These are phyloP conservation scores for Leccinum imitatum DNA, from an alignment of 768 basidiomycete genomes.

Conservation along the genomic window DNA sequence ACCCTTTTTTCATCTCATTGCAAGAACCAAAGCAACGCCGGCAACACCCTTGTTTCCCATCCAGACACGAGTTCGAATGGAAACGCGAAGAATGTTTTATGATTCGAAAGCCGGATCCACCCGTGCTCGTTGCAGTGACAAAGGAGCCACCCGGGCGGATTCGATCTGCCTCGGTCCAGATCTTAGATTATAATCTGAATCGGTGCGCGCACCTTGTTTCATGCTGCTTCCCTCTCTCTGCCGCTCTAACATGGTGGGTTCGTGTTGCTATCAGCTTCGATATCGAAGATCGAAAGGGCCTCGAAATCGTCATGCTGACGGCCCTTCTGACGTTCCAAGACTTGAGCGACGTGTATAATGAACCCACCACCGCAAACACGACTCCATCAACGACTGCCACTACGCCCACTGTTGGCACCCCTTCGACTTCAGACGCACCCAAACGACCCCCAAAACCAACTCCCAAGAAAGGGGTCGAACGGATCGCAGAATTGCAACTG, in stretches of 20 bases:
- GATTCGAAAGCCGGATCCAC: constrained; percentile 82
- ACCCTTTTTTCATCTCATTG: background rate
- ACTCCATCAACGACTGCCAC: background rate
- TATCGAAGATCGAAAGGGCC: constrained; percentile 79
- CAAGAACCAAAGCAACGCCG: constrained; percentile 45
- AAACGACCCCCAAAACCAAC: constrained; percentile 58
- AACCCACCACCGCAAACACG: constrained; percentile 20
- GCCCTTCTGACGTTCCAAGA: constrained; percentile 80
- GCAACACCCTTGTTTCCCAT: background rate
- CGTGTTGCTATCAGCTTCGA: constrained; percentile 58
- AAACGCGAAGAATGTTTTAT: constrained; percentile 81
- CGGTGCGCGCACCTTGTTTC: constrained; percentile 40
- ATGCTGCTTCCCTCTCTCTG: background rate
- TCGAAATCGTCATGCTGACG: constrained; percentile 79
- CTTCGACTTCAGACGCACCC: constrained; percentile 29
- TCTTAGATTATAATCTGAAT: constrained; percentile 84
- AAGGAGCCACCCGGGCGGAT: constrained; percentile 70
- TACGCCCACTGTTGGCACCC: background rate
- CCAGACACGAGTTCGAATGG: constrained; percentile 84
- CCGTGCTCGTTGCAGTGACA: constrained; percentile 79
- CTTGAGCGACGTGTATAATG: constrained; percentile 54
- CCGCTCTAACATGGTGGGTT: background rate
- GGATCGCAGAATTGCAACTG: constrained; percentile 71
- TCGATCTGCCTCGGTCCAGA: constrained; percentile 66
- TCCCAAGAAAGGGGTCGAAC: constrained; percentile 63